These are phyloP conservation scores for Apiotrichum gracile DNA, from an alignment of 1,284 basidiomycete species.

Conservation along the genomic window DNA sequence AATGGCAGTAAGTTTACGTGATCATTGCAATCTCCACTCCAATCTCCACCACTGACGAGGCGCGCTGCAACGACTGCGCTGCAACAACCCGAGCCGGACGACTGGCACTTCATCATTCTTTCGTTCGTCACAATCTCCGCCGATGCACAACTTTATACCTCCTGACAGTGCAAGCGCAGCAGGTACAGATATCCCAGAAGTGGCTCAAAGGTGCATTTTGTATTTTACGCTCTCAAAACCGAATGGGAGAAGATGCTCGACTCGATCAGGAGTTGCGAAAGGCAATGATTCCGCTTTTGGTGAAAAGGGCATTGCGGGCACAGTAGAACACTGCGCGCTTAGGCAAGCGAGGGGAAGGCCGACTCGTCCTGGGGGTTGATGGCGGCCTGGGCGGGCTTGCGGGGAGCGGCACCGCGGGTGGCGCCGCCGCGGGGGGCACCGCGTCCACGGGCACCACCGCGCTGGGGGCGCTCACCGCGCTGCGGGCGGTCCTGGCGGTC, in stretches of 20 bases:
- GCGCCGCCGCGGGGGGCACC: slow-evolving; percentile 49
- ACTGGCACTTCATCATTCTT: not conserved
- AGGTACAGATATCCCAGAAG: not conserved
- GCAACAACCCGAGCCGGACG: too few species aligned
- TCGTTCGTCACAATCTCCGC: too few species aligned
- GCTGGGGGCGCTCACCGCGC: slow-evolving; percentile 19
- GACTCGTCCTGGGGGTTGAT: slow-evolving; percentile 69
- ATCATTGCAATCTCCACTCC: too few species aligned
- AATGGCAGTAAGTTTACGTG: too few species aligned
- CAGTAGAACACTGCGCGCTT: not conserved
- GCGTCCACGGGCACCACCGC: slow-evolving; percentile 27
- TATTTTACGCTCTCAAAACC: not conserved
- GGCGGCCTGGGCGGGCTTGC: slow-evolving; percentile 28
- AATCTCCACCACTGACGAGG: too few species aligned
- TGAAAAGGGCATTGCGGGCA: too few species aligned
- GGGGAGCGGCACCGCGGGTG: slow-evolving; percentile 39
- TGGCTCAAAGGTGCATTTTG: slow-evolving; percentile 10
- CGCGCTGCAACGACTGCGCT: too few species aligned
- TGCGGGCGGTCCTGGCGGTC: slow-evolving; percentile 28
- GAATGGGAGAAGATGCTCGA: too few species aligned
- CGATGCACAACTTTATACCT: too few species aligned
- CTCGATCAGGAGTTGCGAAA: too few species aligned
- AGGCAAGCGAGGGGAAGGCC: slow-evolving; percentile 70
- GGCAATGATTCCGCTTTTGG: too few species aligned
- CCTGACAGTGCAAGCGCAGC: too few species aligned